Evolutionary conservation across 768 basidiomycete genomes (phyloP), one percentile per base, ranked within the genome.

Genomic region (Mycena galericulata): DNA sequence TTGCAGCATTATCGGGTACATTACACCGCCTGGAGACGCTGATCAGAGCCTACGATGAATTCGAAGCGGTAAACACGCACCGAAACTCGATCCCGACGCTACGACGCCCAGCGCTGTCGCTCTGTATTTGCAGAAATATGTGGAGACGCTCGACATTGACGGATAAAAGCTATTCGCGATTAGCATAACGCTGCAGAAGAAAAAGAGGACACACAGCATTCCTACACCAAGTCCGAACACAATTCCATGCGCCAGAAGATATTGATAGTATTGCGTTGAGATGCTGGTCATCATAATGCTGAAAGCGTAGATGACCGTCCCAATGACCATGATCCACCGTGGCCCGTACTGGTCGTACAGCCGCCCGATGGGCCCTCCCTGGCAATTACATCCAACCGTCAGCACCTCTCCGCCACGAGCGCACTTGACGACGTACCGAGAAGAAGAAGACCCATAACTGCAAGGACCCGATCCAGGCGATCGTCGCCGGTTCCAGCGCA

Each of bases 41-140:
- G 27, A 41, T 46, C 18, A 49, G 61, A 65, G 30, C 38, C 43
- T 27, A 38, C 11, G 29, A 45, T 24, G 22, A 57, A 30, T 22
- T 26, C 59, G 34, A 40, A 40, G 22, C 34, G 38, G 40, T 30
- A 32, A 38, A 56, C 43, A 74, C 80, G 62, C 55, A 89, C 90
- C 90, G 62, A 87, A 75, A 62, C 90, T 87, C 27, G 90, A 89
- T n/a, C 93, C 93, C 36, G 92, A 87, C 1, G 87, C 83, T 20
- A 88, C 89, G 62, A 95, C 79, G 2, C 93, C 93, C 40, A 92
- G 80, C 0, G 93, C 92, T 2, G 92, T 89, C 4, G 90, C 91
- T 17, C 92, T 86, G 68, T 89, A 88, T 68, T 84, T 85, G 53
- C 75, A 73, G 78, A 92, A 94, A 75, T 89, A 84, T 1, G 89